phyloP scores from a whole-genome alignment of 805 yeast species.

The Suhomyces sp. region DNA sequence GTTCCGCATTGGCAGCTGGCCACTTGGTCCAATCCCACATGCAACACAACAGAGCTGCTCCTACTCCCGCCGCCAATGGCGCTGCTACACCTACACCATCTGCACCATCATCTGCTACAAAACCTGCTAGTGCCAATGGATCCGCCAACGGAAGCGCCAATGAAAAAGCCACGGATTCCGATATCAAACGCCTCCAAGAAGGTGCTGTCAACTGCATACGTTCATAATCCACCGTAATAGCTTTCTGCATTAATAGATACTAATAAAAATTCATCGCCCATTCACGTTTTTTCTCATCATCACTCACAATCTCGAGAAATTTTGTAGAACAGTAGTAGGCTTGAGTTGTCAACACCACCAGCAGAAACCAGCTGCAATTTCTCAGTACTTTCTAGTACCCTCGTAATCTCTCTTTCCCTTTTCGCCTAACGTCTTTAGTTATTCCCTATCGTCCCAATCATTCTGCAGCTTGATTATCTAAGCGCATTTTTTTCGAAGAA shows the following conservation, averaged over 20 bases:
- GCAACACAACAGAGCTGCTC: constrained; percentile 82
- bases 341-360: background rate
- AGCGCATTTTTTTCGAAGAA: background rate
- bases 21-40: constrained; percentile 97
- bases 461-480: background rate
- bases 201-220: constrained; percentile 76
- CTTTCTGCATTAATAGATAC: constrained; percentile 4
- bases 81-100: constrained; percentile 16
- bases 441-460: background rate
- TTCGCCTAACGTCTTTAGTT: background rate
- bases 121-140: background rate
- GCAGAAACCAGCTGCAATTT: background rate
- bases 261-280: background rate
- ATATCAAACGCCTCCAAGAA: constrained; percentile 51
- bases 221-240: constrained; percentile 34
- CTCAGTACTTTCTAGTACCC: background rate
- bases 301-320: background rate
- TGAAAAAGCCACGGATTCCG: constrained; percentile 10
- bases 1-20: constrained; percentile 97
- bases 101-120: constrained; percentile 1
- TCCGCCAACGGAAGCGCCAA: background rate
- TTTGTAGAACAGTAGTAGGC: background rate
- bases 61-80: constrained; percentile 31
- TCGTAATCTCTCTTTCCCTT: background rate
- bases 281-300: constrained; percentile 2